Evolutionary conservation across 2,329 filamentous ascomycete genomes (phyloP).

Genomic region (Aspergillus candidus): DNA sequence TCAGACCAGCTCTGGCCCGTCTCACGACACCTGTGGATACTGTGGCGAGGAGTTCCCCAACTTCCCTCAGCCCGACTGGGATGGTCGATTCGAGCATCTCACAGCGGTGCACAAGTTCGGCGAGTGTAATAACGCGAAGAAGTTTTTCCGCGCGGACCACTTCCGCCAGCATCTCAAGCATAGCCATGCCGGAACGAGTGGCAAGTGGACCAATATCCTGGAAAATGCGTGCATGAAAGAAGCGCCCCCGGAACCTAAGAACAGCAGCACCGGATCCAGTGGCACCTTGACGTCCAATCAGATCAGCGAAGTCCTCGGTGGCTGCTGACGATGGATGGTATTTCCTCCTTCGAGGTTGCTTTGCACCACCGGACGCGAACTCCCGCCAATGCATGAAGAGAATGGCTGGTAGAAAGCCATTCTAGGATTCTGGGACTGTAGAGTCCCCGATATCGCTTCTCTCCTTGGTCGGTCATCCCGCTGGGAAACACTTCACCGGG

Average conservation of each 20-base stretch:
- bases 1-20: conserved; percentile 31
- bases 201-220: conserved; percentile 98
- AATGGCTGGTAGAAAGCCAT: not conserved
- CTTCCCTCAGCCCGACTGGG: conserved; percentile 73
- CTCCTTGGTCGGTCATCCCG: too few species aligned
- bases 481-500: too few species aligned
- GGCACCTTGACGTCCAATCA: conserved; percentile 23
- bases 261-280: conserved; percentile 1
- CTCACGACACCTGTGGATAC: conserved; percentile 78
- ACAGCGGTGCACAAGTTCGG: conserved; percentile 92
- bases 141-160: conserved; percentile 95
- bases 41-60: conserved; percentile 88
- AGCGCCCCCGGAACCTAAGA: conserved; percentile 27
- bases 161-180: conserved; percentile 98
- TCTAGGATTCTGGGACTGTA: too few species aligned
- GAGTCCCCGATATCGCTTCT: too few species aligned
- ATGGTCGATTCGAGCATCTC: conserved; percentile 76
- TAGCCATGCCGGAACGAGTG: conserved; percentile 89
- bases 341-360: not conserved
- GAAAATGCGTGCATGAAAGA: conserved; percentile 97
- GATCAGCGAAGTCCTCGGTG: conserved; percentile 25
- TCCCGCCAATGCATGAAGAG: not conserved
- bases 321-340: conserved; percentile 19
- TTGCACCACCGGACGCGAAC: not conserved
- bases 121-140: conserved; percentile 97